Conservation (phyloP, 208 protist genomes). For the Endotrypanum monterogeii region DNA sequence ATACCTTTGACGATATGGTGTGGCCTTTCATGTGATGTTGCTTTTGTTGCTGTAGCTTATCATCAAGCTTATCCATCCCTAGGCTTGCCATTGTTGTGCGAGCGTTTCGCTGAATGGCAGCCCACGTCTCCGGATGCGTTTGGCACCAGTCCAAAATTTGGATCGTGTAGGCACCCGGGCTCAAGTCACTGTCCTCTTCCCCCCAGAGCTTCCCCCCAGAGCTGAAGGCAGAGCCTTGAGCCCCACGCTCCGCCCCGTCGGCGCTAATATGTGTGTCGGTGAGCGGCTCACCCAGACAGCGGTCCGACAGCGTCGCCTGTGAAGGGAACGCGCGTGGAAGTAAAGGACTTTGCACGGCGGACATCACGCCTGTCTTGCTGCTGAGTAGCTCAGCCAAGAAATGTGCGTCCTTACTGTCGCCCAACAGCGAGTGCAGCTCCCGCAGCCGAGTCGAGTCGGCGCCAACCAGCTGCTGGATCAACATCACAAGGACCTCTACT, state of each 20-base stretch:
- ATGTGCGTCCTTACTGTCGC: constrained; percentile 22
- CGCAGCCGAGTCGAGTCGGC: constrained; percentile 46
- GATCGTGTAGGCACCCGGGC: constrained; percentile 29
- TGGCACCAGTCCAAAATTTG: constrained; percentile 63
- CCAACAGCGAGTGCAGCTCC: constrained; percentile 49
- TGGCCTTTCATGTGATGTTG: constrained; percentile 25
- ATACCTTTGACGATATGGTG: constrained; percentile 2
- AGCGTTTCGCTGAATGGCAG: constrained; percentile 10
- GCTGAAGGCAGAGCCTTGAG: constrained; percentile 2
- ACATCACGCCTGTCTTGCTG: neutral
- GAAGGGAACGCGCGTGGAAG: constrained; percentile 5
- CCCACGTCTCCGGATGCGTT: constrained; percentile 12
- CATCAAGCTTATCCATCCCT: constrained; percentile 23
- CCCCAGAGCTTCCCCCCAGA: constrained; percentile 6
- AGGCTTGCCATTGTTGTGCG: constrained; percentile 19
- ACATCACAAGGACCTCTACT: constrained; percentile 56
- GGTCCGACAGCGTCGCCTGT: constrained; percentile 9
- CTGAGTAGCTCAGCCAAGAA: constrained; percentile 59
- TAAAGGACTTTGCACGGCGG: constrained; percentile 3
- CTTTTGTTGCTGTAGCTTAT: constrained; percentile 23
- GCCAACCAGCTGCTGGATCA: constrained; percentile 53
- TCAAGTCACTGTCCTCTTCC: constrained; percentile 14
- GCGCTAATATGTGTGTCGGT: constrained; percentile 20
- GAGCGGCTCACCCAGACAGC: constrained; percentile 24
- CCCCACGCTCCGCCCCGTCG: constrained; percentile 4